phyloP scores from a whole-genome alignment of 2,329 filamentous ascomycete species.

The Gremmenia infestans region DNA sequence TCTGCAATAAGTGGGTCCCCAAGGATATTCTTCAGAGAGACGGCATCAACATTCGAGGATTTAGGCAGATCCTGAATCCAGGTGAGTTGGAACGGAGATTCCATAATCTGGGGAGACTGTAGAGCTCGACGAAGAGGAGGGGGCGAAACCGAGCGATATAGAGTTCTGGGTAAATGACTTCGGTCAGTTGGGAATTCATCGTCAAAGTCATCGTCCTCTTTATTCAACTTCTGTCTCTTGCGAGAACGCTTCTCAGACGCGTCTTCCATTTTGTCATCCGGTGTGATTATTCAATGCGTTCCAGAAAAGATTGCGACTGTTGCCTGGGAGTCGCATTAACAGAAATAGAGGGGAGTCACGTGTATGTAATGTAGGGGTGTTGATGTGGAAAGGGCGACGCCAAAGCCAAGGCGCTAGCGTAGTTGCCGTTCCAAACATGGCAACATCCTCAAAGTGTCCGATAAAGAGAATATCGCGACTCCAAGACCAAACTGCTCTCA shows the following conservation, averaged over 20 bases:
- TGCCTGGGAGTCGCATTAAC: not conserved
- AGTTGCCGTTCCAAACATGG: too few relatives aligned
- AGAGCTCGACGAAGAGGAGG: constrained; percentile 22
- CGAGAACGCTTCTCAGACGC: constrained; percentile 15
- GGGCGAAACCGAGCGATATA: constrained; percentile 26
- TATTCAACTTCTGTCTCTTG: constrained; percentile 24
- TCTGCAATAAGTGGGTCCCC: constrained; percentile 53
- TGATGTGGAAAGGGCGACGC: too few relatives aligned
- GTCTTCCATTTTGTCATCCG: constrained; percentile 17
- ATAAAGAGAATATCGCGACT: too few relatives aligned
- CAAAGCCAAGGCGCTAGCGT: too few relatives aligned
- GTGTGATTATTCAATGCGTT: not conserved
- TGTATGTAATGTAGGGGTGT: too few relatives aligned
- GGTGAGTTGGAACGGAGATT: constrained; percentile 56
- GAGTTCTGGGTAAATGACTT: constrained; percentile 12
- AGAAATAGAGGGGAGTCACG: not conserved
- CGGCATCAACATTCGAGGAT: constrained; percentile 49
- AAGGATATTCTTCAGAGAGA: constrained; percentile 52
- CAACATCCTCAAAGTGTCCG: too few relatives aligned
- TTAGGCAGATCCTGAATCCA: constrained; percentile 48
- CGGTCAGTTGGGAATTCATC: not conserved
- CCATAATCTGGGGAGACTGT: constrained; percentile 13
- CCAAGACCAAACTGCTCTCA: too few relatives aligned
- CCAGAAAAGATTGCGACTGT: not conserved
- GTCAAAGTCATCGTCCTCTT: constrained; percentile 5